A percentile compares a stretch with the other conserved stretches of the same genome.
These are phyloP conservation scores for Fusarium incarnatum DNA, from an alignment of 2,329 filamentous ascomycete genomes.

Conservation along the genomic window DNA sequence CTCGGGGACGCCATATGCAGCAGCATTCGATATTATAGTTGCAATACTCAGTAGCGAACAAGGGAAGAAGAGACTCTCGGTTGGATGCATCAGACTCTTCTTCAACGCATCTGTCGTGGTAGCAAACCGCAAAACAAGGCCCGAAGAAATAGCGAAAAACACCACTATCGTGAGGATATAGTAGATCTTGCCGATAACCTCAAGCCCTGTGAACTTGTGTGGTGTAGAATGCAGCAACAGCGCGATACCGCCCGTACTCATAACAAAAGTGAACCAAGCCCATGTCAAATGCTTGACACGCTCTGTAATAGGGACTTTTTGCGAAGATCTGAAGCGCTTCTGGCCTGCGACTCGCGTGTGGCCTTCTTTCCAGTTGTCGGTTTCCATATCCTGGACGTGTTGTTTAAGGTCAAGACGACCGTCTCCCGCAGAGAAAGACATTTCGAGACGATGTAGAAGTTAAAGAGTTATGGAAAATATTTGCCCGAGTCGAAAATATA, in stretches of 20 bases:
- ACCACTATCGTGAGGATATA: conserved; percentile 64
- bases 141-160: conserved; percentile 60
- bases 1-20: conserved; percentile 67
- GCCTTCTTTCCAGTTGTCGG: conserved; percentile 46
- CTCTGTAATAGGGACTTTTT: conserved; percentile 35
- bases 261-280: conserved; percentile 51
- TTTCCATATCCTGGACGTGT: conserved; percentile 39
- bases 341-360: conserved; percentile 44
- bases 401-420: conserved; percentile 29
- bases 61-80: conserved; percentile 73
- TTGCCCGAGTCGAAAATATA: not conserved
- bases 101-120: conserved; percentile 68
- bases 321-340: conserved; percentile 25
- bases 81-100: conserved; percentile 54
- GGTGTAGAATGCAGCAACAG: conserved; percentile 51
- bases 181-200: conserved; percentile 60
- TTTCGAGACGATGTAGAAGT: not conserved
- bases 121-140: conserved; percentile 69
- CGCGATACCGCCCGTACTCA: conserved; percentile 52
- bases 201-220: conserved; percentile 59
- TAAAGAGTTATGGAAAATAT: not conserved
- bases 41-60: conserved; percentile 72
- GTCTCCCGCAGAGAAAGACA: conserved; percentile 18
- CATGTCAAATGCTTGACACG: conserved; percentile 47
- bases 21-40: conserved; percentile 72